These are phyloP conservation scores for Gelatoporia subvermispora DNA, from an alignment of 768 basidiomycete species.

Conservation along the genomic window DNA sequence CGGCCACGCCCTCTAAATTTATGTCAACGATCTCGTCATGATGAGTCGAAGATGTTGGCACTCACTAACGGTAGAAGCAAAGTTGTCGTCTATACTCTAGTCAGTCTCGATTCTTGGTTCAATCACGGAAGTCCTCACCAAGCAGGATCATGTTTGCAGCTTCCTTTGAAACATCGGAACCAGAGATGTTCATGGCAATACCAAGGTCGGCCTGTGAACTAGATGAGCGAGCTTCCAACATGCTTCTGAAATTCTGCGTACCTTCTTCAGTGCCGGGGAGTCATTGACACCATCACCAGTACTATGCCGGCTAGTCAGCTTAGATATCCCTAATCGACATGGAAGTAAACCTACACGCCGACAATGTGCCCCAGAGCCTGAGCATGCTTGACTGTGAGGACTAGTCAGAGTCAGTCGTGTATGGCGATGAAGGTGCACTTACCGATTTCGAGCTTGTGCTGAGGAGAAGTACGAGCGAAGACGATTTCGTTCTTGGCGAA, in stretches of 20 bases:
- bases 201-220: constrained; percentile 52
- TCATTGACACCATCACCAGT: constrained; percentile 74
- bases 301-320: constrained; percentile 24
- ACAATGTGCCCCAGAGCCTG: constrained; percentile 70
- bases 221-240: neutral
- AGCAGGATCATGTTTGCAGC: constrained; percentile 73
- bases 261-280: constrained; percentile 64
- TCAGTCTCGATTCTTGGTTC: neutral
- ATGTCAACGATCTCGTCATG: neutral
- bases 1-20: constrained; percentile 53
- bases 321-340: neutral
- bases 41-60: constrained; percentile 7
- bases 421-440: constrained; percentile 6
- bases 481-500: constrained; percentile 68
- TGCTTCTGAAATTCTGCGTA: constrained; percentile 5
- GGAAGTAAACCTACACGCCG: constrained; percentile 48
- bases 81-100: constrained; percentile 54
- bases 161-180: constrained; percentile 71
- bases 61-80: constrained; percentile 66
- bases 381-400: constrained; percentile 55
- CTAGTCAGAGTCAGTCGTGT: neutral
- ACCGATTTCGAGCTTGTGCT: constrained; percentile 74
- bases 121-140: constrained; percentile 30
- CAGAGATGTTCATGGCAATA: constrained; percentile 73
- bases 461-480: constrained; percentile 66